These are phyloP conservation scores for Collybia nuda DNA, from an alignment of 768 basidiomycete genomes.

Conservation along the genomic window DNA sequence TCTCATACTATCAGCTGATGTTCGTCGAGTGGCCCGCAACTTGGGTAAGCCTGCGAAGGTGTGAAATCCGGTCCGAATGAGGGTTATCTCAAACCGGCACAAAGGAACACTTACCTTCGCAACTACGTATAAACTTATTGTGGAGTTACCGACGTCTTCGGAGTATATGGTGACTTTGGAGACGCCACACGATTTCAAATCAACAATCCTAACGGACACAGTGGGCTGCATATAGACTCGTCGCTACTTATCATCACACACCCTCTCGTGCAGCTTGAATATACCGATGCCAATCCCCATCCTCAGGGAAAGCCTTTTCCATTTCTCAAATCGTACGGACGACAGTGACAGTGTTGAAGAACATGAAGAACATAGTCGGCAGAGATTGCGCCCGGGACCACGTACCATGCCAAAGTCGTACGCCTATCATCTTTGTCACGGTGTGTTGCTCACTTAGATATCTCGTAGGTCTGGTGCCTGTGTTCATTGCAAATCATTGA, in stretches of 20 bases:
- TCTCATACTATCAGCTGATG: too few species aligned
- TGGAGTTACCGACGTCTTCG: background rate
- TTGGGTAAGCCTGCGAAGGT: too few species aligned
- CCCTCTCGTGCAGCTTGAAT: background rate
- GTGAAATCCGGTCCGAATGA: too few species aligned
- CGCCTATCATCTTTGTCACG: background rate
- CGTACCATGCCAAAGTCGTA: constrained; percentile 18
- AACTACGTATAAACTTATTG: background rate
- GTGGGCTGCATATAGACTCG: background rate
- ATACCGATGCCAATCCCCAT: constrained; percentile 4
- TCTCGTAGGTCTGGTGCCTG: constrained; percentile 46
- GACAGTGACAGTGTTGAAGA: constrained; percentile 17
- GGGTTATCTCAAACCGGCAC: background rate
- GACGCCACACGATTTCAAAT: too few species aligned
- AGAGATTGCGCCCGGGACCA: constrained; percentile 4
- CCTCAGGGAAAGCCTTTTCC: constrained; percentile 7
- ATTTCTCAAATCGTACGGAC: constrained; percentile 15
- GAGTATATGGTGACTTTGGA: background rate
- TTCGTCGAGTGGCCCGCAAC: too few species aligned
- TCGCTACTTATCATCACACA: background rate
- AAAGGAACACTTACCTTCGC: background rate
- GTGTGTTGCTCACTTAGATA: background rate
- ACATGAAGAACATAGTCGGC: constrained; percentile 7
- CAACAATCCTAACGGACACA: background rate
- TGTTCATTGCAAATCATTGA: constrained; percentile 58